These are phyloP conservation scores for Alternaria triticina DNA, from an alignment of 2,329 filamentous ascomycete species.

Conservation along the genomic window DNA sequence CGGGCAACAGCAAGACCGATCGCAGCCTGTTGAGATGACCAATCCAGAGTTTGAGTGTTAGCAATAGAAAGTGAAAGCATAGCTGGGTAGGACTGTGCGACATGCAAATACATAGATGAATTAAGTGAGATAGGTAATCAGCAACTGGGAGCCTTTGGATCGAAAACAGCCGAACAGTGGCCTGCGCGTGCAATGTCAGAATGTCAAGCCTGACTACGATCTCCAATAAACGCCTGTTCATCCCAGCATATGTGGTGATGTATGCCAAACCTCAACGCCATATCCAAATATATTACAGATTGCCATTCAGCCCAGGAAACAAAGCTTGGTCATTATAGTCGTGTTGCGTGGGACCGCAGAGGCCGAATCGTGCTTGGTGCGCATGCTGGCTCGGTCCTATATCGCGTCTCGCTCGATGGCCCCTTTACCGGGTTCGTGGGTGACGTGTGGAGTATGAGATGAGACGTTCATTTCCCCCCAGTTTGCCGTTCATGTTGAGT, in stretches of 20 bases:
- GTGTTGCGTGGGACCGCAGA: neutral
- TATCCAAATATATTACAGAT: constrained; percentile 33
- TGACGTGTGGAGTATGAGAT: neutral
- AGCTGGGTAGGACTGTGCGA: neutral
- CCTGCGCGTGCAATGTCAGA: neutral
- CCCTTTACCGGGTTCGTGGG: neutral
- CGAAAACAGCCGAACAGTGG: neutral
- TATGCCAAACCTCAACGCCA: constrained; percentile 15
- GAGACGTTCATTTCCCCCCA: constrained; percentile 2
- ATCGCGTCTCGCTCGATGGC: neutral
- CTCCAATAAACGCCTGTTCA: neutral
- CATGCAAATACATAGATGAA: neutral
- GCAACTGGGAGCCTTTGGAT: neutral
- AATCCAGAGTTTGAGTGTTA: neutral
- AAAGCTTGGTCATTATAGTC: constrained; percentile 29
- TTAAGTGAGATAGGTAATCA: neutral
- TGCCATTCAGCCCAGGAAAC: constrained; percentile 21
- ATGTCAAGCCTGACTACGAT: neutral
- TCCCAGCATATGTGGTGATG: constrained; percentile 6
- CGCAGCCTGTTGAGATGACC: neutral
- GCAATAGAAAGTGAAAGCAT: neutral
- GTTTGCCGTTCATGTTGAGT: constrained; percentile 36
- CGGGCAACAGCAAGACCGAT: no score
- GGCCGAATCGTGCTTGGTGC: neutral
- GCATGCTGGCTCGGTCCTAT: neutral